Conservation (phyloP, 345 rosid species). For the Dipteronia sinensis region DNA sequence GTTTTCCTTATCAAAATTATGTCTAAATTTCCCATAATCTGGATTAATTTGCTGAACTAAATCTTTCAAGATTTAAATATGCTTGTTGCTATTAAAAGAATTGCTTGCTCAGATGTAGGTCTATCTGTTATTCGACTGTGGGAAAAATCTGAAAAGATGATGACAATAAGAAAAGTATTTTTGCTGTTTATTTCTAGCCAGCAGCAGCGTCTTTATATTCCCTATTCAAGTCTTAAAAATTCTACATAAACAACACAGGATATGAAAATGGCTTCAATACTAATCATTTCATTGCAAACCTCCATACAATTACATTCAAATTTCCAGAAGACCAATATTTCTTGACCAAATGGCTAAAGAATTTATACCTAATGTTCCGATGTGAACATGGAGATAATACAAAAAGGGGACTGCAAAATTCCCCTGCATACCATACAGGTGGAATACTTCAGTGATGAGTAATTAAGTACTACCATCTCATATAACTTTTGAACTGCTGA, state of each 20-base stretch:
- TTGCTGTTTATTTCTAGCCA: too few species aligned
- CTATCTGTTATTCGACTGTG: too few species aligned
- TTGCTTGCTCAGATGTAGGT: too few species aligned
- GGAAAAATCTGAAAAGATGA: too few species aligned
- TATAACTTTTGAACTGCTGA: not conserved
- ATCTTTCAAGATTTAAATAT: too few species aligned
- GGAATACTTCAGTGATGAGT: not conserved
- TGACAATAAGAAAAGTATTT: too few species aligned
- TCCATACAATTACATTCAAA: not conserved
- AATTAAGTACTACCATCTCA: not conserved
- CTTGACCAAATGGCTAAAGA: not conserved
- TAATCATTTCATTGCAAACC: conserved; percentile 1
- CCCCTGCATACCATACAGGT: not conserved
- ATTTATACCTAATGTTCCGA: not conserved
- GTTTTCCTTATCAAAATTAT: too few species aligned
- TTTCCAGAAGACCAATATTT: not conserved
- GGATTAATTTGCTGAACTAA: too few species aligned
- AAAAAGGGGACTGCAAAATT: not conserved
- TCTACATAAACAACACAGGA: not conserved
- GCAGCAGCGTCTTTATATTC: too few species aligned
- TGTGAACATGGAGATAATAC: not conserved
- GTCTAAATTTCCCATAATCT: too few species aligned
- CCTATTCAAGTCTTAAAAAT: not conserved
- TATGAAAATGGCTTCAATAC: not conserved
- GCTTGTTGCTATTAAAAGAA: too few species aligned